phyloP scores from a whole-genome alignment of 2,329 filamentous ascomycete genomes.

The Taxawa tesnikishii region DNA sequence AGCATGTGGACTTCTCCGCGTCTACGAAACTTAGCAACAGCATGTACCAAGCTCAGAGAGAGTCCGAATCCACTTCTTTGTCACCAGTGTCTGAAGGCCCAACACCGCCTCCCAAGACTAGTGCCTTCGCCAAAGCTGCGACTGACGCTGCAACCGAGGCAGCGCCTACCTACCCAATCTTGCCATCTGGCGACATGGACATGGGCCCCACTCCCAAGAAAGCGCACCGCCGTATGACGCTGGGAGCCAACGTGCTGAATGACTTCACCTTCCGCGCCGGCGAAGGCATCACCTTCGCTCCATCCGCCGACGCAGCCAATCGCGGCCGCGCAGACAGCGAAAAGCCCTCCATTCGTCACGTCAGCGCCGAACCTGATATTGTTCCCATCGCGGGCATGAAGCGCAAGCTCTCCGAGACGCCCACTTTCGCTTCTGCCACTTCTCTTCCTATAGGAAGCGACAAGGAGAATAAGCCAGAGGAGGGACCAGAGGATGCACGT shows the following conservation, averaged over 20 bases:
- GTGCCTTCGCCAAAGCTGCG: not conserved
- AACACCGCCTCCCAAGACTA: slow-evolving; percentile 15
- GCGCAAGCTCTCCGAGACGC: slow-evolving; percentile 25
- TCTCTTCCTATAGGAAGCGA: too few relatives aligned
- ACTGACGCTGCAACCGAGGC: slow-evolving; percentile 7
- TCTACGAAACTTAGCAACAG: too few relatives aligned
- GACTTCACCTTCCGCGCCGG: slow-evolving; percentile 38
- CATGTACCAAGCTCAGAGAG: too few relatives aligned
- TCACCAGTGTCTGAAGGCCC: too few relatives aligned
- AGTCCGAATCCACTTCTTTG: too few relatives aligned
- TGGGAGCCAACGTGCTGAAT: slow-evolving; percentile 17
- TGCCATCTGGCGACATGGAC: slow-evolving; percentile 7
- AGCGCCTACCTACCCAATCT: slow-evolving; percentile 9
- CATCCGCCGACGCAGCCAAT: slow-evolving; percentile 20
- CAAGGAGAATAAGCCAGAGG: not conserved
- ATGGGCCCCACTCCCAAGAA: slow-evolving; percentile 17
- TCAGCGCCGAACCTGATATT: slow-evolving; percentile 21
- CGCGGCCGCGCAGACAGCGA: not conserved
- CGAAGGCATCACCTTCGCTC: slow-evolving; percentile 30
- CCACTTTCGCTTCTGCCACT: slow-evolving; percentile 12
- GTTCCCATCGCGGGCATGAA: slow-evolving; percentile 22
- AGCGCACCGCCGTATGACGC: slow-evolving; percentile 19
- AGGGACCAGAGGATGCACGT: not conserved
- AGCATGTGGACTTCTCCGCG: slow-evolving; percentile 9
- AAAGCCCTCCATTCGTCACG: slow-evolving; percentile 27